Conservation (phyloP, 805 yeast species). For the Candida adriatica region DNA sequence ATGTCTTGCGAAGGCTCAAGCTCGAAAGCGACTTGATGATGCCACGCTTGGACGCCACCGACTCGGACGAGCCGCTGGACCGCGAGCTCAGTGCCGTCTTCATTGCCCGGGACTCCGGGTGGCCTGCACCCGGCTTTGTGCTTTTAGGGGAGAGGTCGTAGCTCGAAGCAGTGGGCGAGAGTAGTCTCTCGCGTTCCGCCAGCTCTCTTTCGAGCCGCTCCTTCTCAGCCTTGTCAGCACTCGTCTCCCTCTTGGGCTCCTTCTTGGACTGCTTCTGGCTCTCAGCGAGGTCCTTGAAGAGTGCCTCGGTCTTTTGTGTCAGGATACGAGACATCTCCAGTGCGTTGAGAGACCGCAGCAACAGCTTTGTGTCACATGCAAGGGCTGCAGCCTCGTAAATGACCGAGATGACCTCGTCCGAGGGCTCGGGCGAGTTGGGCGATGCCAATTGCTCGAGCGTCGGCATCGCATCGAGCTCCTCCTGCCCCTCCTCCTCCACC, state of each 20-base stretch:
- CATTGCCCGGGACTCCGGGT: neutral
- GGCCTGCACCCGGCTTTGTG: too few species aligned
- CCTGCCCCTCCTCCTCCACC: slow-evolving; percentile 16
- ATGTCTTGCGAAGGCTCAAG: slow-evolving; percentile 4
- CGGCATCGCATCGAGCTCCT: slow-evolving; percentile 21
- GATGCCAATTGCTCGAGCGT: slow-evolving; percentile 54
- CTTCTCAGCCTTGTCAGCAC: neutral
- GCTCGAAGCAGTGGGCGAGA: too few species aligned
- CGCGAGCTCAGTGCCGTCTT: neutral
- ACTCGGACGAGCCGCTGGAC: slow-evolving; percentile 1
- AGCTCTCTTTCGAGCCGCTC: too few species aligned
- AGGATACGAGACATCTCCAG: slow-evolving; percentile 40
- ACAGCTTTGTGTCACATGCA: slow-evolving; percentile 56
- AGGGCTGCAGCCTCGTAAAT: slow-evolving; percentile 57
- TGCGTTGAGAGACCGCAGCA: slow-evolving; percentile 50
- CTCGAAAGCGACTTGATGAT: slow-evolving; percentile 9
- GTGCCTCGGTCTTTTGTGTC: slow-evolving; percentile 22
- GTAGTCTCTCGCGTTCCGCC: too few species aligned
- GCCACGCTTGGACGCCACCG: slow-evolving; percentile 3
- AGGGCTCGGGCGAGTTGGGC: slow-evolving; percentile 48
- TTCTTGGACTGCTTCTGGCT: slow-evolving; percentile 1
- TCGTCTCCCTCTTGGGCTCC: neutral
- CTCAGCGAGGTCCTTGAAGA: slow-evolving; percentile 16
- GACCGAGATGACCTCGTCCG: slow-evolving; percentile 47
- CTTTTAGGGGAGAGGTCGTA: too few species aligned